A percentile compares a stretch with the other conserved stretches of the same genome.
phyloP scores from a whole-genome alignment of 306 rosid species.

The Sechiopsis laciniata region DNA sequence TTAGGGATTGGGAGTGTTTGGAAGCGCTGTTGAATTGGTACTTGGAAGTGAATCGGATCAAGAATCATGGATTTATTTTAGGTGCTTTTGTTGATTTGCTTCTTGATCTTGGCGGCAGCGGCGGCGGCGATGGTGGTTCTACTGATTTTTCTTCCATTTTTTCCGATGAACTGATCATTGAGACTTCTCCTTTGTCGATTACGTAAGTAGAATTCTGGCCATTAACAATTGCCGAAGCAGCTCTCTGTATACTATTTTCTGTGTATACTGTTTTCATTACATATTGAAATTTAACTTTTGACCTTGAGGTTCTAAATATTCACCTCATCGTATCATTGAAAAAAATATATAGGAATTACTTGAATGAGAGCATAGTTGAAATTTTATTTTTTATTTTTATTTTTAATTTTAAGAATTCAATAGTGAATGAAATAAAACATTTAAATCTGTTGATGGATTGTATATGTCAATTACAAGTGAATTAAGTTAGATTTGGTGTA shows the following conservation, averaged over 20 bases:
- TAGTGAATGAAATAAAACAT: no score
- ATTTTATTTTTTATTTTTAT: no score
- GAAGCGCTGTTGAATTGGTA: constrained; percentile 66
- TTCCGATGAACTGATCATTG: constrained; percentile 4
- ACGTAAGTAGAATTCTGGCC: not conserved
- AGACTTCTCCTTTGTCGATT: not conserved
- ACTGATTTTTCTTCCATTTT: not conserved
- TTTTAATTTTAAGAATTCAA: no score
- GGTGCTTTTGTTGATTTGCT: constrained; percentile 75
- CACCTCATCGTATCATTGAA: not conserved
- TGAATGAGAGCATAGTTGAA: no score
- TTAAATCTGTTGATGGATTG: no score
- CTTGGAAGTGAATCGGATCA: constrained; percentile 50
- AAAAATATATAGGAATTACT: no score
- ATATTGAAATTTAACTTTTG: not conserved
- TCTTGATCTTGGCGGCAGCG: constrained; percentile 26
- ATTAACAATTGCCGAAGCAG: not conserved
- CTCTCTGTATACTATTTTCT: no score
- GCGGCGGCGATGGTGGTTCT: constrained; percentile 10
- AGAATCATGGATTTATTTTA: constrained; percentile 60
- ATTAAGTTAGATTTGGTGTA: no score
- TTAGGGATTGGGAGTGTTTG: constrained; percentile 65
- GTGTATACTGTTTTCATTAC: not conserved
- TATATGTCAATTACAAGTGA: no score
- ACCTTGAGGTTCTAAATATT: not conserved